Evolutionary conservation across 345 rosid species (phyloP).

Genomic region (Euclidium syriacum): DNA sequence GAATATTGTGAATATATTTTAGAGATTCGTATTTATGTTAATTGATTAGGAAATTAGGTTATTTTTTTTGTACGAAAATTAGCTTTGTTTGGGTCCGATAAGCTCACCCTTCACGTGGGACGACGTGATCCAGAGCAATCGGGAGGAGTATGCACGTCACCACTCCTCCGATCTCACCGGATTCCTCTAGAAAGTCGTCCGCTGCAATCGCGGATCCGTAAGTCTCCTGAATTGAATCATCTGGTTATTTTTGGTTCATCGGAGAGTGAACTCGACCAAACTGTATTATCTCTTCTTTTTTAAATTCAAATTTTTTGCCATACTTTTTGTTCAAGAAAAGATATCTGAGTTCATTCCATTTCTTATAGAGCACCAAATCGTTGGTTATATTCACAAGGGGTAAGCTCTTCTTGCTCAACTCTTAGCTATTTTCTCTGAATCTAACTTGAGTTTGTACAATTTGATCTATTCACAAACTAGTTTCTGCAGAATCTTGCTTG

Average conservation of each 20-base stretch:
- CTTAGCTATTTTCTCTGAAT: neutral
- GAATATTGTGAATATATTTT: no score
- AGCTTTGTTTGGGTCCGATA: no score
- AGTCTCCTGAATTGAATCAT: neutral
- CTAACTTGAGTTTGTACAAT: neutral
- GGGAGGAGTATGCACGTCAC: slow-evolving; percentile 26
- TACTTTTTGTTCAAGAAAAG: slow-evolving; percentile 39
- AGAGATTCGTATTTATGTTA: no score
- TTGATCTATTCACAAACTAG: neutral
- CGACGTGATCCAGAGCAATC: slow-evolving; percentile 47
- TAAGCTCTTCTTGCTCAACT: slow-evolving; percentile 21
- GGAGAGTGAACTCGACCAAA: neutral
- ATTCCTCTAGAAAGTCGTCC: slow-evolving; percentile 49
- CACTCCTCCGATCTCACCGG: slow-evolving; percentile 53
- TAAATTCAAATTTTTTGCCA: neutral
- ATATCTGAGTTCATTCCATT: slow-evolving; percentile 57
- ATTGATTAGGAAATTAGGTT: no score
- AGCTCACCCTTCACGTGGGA: slow-evolving; percentile 61
- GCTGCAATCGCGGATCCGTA: slow-evolving; percentile 78
- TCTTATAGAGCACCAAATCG: slow-evolving; percentile 44
- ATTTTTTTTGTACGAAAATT: no score
- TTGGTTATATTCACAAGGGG: slow-evolving; percentile 66
- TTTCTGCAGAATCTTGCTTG: no score
- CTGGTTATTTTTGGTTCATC: neutral
- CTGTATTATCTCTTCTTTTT: neutral